A percentile compares a stretch with the other conserved stretches of the same genome.
Conservation (phyloP, 495 filamentous ascomycete genomes). For the Penicillium diatomitis region DNA sequence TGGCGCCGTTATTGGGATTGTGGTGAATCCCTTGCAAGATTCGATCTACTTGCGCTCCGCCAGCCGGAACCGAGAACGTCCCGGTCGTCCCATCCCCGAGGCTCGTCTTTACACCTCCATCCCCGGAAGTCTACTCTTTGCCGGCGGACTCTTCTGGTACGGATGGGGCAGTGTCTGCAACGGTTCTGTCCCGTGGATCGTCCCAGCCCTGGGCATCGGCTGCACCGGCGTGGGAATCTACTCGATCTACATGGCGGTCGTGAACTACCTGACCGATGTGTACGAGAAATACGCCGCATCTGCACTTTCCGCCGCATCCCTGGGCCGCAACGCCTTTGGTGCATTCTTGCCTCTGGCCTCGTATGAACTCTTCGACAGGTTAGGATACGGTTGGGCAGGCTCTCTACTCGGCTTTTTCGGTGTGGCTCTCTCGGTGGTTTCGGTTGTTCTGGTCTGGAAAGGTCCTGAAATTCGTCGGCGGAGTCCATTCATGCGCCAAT, state of each 20-base stretch:
- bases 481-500: constrained; percentile 33
- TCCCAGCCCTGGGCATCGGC: constrained; percentile 28
- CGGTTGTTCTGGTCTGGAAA: constrained; percentile 28
- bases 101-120: constrained; percentile 33
- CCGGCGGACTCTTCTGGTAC: constrained; percentile 35
- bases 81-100: constrained; percentile 29
- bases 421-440: constrained; percentile 26
- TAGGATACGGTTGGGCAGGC: constrained; percentile 38
- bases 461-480: constrained; percentile 24
- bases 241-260: constrained; percentile 39
- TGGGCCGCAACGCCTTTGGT: constrained; percentile 27
- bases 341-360: constrained; percentile 32
- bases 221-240: constrained; percentile 32
- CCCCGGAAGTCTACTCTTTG: constrained; percentile 33
- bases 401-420: constrained; percentile 34
- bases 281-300: constrained; percentile 35
- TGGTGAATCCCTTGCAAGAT: constrained; percentile 34
- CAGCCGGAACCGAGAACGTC: constrained; percentile 15
- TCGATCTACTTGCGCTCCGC: constrained; percentile 27
- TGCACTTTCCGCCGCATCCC: constrained; percentile 26
- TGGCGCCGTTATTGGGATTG: constrained; percentile 32
- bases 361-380: constrained; percentile 24
- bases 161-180: constrained; percentile 25
- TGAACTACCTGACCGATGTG: constrained; percentile 40
- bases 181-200: constrained; percentile 36